Conservation (phyloP, 1,284 basidiomycete species). For the Bondarzewia mesenterica region DNA sequence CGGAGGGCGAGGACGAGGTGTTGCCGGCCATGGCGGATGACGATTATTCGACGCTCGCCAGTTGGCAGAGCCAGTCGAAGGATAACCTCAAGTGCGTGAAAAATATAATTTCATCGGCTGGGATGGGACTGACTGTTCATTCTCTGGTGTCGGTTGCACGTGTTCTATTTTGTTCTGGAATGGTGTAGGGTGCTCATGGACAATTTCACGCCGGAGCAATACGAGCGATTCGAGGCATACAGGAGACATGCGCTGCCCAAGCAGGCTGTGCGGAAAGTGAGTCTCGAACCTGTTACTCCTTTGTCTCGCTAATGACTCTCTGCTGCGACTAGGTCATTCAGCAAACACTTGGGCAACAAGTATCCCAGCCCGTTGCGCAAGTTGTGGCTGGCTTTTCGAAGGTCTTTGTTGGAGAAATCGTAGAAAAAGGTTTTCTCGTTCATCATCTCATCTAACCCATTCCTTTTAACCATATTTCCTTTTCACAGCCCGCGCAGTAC, state of each 20-base stretch:
- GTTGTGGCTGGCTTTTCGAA: slow-evolving; percentile 85
- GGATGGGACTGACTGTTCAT: not conserved
- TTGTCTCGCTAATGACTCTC: too few species aligned
- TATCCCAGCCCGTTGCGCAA: slow-evolving; percentile 80
- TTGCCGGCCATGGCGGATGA: slow-evolving; percentile 79
- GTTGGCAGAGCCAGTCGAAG: slow-evolving; percentile 77
- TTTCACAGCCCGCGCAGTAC: slow-evolving; percentile 62
- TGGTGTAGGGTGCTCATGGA: slow-evolving; percentile 78
- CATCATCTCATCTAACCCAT: not conserved
- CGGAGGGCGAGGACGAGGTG: slow-evolving; percentile 66
- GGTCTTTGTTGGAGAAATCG: slow-evolving; percentile 88
- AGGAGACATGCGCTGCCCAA: slow-evolving; percentile 79
- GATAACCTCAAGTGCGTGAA: slow-evolving; percentile 66
- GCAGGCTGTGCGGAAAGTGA: slow-evolving; percentile 71
- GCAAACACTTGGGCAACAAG: slow-evolving; percentile 74
- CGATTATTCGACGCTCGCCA: slow-evolving; percentile 72
- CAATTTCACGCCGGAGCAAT: slow-evolving; percentile 77
- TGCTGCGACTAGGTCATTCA: slow-evolving; percentile 88
- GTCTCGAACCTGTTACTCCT: slow-evolving; percentile 9
- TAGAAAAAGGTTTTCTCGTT: slow-evolving; percentile 64
- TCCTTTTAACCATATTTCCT: not conserved
- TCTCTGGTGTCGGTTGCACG: not conserved
- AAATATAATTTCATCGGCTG: slow-evolving; percentile 1
- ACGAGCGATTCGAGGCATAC: slow-evolving; percentile 85
- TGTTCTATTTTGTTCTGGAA: slow-evolving; percentile 1